Evolutionary conservation across 75 land plant genomes (phyloP).

Genomic region (Isoetes taiwanensis): DNA sequence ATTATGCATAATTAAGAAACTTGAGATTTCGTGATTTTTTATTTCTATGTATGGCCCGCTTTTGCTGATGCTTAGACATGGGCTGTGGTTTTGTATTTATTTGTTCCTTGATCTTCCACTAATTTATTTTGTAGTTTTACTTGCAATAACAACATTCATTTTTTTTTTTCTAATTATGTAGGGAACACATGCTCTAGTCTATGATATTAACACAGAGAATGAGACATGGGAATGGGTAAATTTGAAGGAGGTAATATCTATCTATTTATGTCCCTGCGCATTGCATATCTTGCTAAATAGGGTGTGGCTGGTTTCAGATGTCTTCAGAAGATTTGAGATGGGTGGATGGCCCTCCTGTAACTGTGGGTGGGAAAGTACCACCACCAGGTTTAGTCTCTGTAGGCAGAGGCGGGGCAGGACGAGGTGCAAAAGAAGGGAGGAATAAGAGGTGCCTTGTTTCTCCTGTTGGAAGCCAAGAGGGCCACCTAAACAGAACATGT

Average conservation of each 20-base stretch:
- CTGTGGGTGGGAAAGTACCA: constrained; percentile 8
- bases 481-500: too few species aligned
- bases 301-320: constrained; percentile 12
- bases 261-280: neutral
- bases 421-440: constrained; percentile 37
- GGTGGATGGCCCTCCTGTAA: constrained; percentile 15
- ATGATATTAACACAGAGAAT: constrained; percentile 49
- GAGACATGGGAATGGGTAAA: constrained; percentile 94
- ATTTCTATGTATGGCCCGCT: too few species aligned
- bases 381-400: constrained; percentile 1
- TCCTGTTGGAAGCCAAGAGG: constrained; percentile 21
- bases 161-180: constrained; percentile 19
- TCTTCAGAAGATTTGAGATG: constrained; percentile 15
- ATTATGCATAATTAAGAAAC: neutral
- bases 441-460: constrained; percentile 21
- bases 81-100: too few species aligned
- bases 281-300: constrained; percentile 17
- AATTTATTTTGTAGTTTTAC: too few species aligned
- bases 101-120: too few species aligned
- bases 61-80: too few species aligned
- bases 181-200: constrained; percentile 68
- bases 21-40: neutral
- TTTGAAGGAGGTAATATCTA: constrained; percentile 48
- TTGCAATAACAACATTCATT: too few species aligned
- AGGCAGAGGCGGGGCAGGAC: constrained; percentile 23